Conservation (phyloP, 345 rosid genomes). For the Rubroshorea leprosula region DNA sequence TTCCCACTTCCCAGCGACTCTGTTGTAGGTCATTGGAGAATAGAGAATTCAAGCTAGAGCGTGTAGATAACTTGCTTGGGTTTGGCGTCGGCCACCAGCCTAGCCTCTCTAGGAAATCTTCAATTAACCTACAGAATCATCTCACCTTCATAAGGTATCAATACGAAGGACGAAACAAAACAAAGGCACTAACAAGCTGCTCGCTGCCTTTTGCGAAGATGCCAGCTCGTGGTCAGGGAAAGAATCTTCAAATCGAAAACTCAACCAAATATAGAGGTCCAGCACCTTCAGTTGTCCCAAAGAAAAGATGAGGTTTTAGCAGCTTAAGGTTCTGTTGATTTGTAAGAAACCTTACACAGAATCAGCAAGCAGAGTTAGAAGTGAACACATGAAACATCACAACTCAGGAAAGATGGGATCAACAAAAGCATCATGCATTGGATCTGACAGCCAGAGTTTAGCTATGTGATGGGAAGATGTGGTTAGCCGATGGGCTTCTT, state of each 20-base stretch:
- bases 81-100: slow-evolving; percentile 49
- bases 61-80: slow-evolving; percentile 15
- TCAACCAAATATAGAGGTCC: slow-evolving; percentile 90
- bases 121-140: slow-evolving; percentile 60
- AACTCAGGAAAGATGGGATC: slow-evolving; percentile 45
- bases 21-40: slow-evolving; percentile 22
- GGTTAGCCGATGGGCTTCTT: too few relatives aligned
- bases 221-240: slow-evolving; percentile 80
- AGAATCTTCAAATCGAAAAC: slow-evolving; percentile 76
- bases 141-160: neutral
- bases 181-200: slow-evolving; percentile 56
- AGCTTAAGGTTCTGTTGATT: too few relatives aligned
- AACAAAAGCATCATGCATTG: slow-evolving; percentile 35
- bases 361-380: too few relatives aligned
- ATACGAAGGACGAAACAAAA: neutral
- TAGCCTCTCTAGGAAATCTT: slow-evolving; percentile 59
- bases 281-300: slow-evolving; percentile 48
- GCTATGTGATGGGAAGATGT: too few relatives aligned
- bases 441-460: too few relatives aligned
- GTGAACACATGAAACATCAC: too few relatives aligned
- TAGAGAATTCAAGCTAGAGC: slow-evolving; percentile 8
- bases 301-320: slow-evolving; percentile 9
- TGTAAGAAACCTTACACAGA: too few relatives aligned
- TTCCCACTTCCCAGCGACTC: too few relatives aligned
- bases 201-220: slow-evolving; percentile 68